Evolutionary conservation across 2,329 filamentous ascomycete genomes (phyloP), one percentile per base, ranked within the genome.

Genomic region (Aspergillus sp.): DNA sequence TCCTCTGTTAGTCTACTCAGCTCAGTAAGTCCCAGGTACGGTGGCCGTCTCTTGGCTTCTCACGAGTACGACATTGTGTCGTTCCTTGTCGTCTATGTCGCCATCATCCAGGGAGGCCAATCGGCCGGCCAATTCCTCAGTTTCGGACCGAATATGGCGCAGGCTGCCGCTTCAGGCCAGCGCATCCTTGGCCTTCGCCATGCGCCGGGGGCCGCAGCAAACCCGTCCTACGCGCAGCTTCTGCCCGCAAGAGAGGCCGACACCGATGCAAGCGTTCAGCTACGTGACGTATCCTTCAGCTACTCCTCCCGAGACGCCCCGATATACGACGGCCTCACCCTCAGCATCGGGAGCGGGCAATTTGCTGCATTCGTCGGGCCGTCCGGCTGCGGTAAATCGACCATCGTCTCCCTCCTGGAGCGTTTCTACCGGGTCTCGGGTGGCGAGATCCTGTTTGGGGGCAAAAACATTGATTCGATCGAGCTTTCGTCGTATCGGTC

Each of bases 341-440:
- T 34, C 5, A 11, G 72, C 54, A 73, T 80, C 52, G 61, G 72
- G 50, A 72, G 73, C 6, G 79, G 80, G 9, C 73, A 81, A 38
- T 83, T 78, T 45, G 71, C 79, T 3, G 82, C 81, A 0, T 71
- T 84, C 17, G 81, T 85, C 0, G 82, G 82, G 4, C 74, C 81
- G 1, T 83, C 78, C 0, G 81, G 82, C 4, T 82, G 80, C 50
- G 82, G 82, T 2, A 76, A 92, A 73, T 88, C 85, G 0, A 89
- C 84, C 14, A 84, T 89, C 41, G 82, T 93, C 32, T 73, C 74
- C 1, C 72, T 84, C 2, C 72, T 84, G 7, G 77, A 83, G 58
- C 73, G 85, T 6, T 92, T 92, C 71, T 94, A 93, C 67, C 83
- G 89, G 43, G 72, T 85, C 0, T 75, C 81, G 16, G 74, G 78